Percentiles rank a stretch among this genome's conserved stretches.
phyloP scores from a whole-genome alignment of 176 grass and related monocot species.

The Eremochloa ophiuroides region DNA sequence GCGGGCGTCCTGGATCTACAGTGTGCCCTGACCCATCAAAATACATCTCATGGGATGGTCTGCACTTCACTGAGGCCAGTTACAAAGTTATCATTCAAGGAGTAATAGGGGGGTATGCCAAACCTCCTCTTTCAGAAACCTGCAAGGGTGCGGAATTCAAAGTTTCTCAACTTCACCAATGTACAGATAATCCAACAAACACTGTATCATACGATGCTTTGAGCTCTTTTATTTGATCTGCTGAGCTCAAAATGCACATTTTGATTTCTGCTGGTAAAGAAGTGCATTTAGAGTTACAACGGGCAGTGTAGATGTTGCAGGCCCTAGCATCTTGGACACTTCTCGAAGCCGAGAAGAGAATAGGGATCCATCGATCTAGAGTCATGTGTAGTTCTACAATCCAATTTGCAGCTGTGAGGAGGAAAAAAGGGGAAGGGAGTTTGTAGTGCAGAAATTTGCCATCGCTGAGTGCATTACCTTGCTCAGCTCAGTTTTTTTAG shows the following conservation, averaged over 20 bases:
- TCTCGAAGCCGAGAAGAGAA: slow-evolving; percentile 37
- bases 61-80: slow-evolving; percentile 76
- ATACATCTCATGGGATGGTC: slow-evolving; percentile 84
- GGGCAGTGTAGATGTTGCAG: slow-evolving; percentile 15
- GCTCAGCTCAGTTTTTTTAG: neutral
- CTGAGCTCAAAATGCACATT: slow-evolving; percentile 28
- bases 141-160: slow-evolving; percentile 44
- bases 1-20: slow-evolving; percentile 54
- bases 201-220: slow-evolving; percentile 29
- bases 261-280: slow-evolving; percentile 1
- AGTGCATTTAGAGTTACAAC: slow-evolving; percentile 28
- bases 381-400: slow-evolving; percentile 3
- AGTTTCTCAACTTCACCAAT: slow-evolving; percentile 56
- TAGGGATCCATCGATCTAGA: neutral
- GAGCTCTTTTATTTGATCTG: slow-evolving; percentile 54
- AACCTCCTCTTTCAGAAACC: slow-evolving; percentile 62
- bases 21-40: slow-evolving; percentile 64
- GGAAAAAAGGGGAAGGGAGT: neutral
- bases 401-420: neutral
- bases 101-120: slow-evolving; percentile 65
- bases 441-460: slow-evolving; percentile 33
- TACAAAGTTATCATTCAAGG: slow-evolving; percentile 75
- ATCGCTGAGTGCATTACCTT: slow-evolving; percentile 2
- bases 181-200: slow-evolving; percentile 56
- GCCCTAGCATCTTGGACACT: slow-evolving; percentile 15